phyloP scores from a whole-genome alignment of 805 yeast species.

The Sungouiella thailandica region DNA sequence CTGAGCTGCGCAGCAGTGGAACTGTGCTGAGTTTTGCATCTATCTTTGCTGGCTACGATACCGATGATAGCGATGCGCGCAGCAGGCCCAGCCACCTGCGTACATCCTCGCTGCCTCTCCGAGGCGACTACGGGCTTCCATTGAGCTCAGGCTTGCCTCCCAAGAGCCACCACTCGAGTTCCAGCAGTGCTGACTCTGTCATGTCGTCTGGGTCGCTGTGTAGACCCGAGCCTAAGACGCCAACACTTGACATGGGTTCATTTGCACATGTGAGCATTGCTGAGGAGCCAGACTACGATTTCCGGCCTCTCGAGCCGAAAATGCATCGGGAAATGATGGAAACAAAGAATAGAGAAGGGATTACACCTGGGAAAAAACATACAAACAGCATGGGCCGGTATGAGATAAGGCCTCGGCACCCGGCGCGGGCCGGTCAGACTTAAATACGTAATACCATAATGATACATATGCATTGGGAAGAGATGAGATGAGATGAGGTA shows the following conservation, averaged over 20 bases:
- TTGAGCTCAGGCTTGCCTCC: too few relatives aligned
- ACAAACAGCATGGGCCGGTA: too few relatives aligned
- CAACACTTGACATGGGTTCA: constrained; percentile 2
- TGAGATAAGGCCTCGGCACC: too few relatives aligned
- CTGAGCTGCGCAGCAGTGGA: constrained; percentile 17
- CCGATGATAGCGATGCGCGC: too few relatives aligned
- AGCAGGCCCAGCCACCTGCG: too few relatives aligned
- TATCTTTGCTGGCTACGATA: constrained; percentile 23
- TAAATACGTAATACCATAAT: too few relatives aligned
- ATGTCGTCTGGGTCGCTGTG: neutral
- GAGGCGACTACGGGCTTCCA: too few relatives aligned
- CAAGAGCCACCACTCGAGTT: neutral
- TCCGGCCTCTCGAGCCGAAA: constrained; percentile 10
- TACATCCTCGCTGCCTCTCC: too few relatives aligned
- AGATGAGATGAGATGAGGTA: too few relatives aligned
- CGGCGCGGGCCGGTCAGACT: too few relatives aligned
- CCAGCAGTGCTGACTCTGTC: neutral
- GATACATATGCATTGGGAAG: too few relatives aligned
- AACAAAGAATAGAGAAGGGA: neutral
- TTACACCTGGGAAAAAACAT: too few relatives aligned
- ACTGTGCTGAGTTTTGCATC: constrained; percentile 24
- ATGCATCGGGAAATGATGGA: constrained; percentile 6
- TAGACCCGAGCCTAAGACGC: constrained; percentile 8
- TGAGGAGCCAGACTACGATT: constrained; percentile 4
- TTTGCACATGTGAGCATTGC: neutral